Evolutionary conservation across 2,329 filamentous ascomycete species (phyloP).

Genomic region (Diaporthe australafricana): DNA sequence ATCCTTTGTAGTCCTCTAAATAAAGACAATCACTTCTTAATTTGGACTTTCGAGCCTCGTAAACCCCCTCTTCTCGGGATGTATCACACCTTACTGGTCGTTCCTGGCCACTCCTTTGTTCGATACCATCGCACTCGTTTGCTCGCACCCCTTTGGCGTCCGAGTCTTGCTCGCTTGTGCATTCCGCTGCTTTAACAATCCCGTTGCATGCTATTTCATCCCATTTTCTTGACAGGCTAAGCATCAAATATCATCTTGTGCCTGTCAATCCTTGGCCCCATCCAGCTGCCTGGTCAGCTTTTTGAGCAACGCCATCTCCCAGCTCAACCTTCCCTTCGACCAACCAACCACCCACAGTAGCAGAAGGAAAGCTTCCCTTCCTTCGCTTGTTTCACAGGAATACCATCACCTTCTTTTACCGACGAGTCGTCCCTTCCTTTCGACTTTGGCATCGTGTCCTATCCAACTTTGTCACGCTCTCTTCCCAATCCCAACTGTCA

Average conservation of each 20-base stretch:
- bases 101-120: constrained; percentile 33
- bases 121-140: not conserved
- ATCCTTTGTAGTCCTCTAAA: constrained; percentile 28
- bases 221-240: not conserved
- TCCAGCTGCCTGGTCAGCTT: constrained; percentile 28
- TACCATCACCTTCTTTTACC: not conserved
- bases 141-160: constrained; percentile 20
- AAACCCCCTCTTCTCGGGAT: constrained; percentile 22
- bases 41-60: constrained; percentile 15
- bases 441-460: not conserved
- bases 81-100: not conserved
- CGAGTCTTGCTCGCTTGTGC: not conserved
- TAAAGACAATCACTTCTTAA: constrained; percentile 29
- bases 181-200: constrained; percentile 23
- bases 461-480: constrained; percentile 17
- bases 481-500: not conserved
- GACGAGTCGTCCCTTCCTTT: not conserved
- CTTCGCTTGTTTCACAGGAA: constrained; percentile 7
- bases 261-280: constrained; percentile 8
- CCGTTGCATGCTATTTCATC: constrained; percentile 5
- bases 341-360: constrained; percentile 7
- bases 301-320: not conserved
- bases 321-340: constrained; percentile 17
- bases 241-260: not conserved
- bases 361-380: constrained; percentile 20